Evolutionary conservation across 2,329 filamentous ascomycete species (phyloP), one percentile per base, ranked within the genome.

Genomic region (Blumeria hordei): DNA sequence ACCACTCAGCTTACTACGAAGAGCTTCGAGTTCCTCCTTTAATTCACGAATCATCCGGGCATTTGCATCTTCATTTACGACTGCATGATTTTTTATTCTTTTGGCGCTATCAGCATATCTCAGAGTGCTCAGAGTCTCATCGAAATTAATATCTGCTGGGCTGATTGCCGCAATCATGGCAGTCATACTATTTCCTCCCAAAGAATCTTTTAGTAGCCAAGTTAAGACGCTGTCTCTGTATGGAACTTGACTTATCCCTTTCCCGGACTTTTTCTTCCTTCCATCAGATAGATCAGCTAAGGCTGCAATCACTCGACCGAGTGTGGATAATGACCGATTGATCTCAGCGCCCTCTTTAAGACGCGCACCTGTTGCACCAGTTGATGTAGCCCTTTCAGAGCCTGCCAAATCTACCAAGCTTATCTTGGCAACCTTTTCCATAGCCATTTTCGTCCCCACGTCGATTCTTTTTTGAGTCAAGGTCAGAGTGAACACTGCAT

Each of bases 141-240:
- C 92, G 65, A 94, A 96, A 69, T 98, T 98, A 71, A 96, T 96
- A 69, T 98, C 92, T 55, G 92, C 92, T 3, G 92, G 92, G 64
- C 88, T 95, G 65, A 98, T 95, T 54, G 90, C 90, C 53, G 92
- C 93, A 73, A 98, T 98, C 93, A 98, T 98, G 57, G 92, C 92
- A 28, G 92, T 98, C 85, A 96, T 90, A 67, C 90, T 96, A 74
- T 98, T 98, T 64, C 92, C 92, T 66, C 92, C 92, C 6, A 98
- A 71, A 3, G 90, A 96, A 67, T 98, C 93, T 66, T 98, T 98
- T 60, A 98, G 70, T 47, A 98, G 71, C 92, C 92, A 98, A 1
- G 92, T 98, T 60, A 98, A 71, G 53, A 98, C 80, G 65, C 87
- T 94, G 71, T 98, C 93, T 76, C 92, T 84, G 67, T 98, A 98